Base-by-base conservation (phyloP, 805 yeast genomes). In the Cyberlindnera maclurae region DNA sequence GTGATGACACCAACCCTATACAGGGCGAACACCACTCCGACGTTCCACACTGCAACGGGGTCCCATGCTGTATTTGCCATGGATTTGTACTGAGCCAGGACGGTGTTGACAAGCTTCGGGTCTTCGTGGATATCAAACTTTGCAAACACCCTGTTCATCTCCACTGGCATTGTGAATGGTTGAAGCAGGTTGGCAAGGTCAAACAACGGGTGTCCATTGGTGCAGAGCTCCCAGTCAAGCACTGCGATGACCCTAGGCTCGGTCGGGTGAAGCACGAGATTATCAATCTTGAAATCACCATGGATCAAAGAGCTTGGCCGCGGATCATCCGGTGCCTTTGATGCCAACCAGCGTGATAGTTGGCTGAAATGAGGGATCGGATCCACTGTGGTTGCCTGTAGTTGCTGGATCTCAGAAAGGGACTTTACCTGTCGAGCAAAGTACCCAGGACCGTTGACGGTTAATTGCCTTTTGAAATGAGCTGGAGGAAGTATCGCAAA, bases 151-250 rank as follows among this genome's bases (percentile, higher is more conserved):
- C 37, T 35, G 46, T 70, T 70, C 40, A 71, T 45, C 27, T 52
- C 35, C 8, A 53, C 48, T 1, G 80, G 72, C 40, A 73, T 50
- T 32, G 62, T 65, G 50, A 67, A 75, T 11, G 80, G 77, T 50
- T 73, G 79, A 18, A 77, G 58, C 22, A 76, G 61, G 50, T 77
- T 77, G 13, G 80, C 73, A 24, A 77, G 58, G 47, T 77, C 84
- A 42, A 79, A 77, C 33, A 77, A 54, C 1, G 84, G 84, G 46
- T 77, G 80, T 0, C 84, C 84, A 41, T 73, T 61, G 0, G 83
- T 77, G 45, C 81, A 75, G 29, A 77, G 58, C 51, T 77, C 84
- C 84, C 84, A 77, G 51, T 77, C 83, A 31, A 77, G 60, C 3
- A 77, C 72, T 0, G 82, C 81, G 35, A 70, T 58, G 3, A 77